phyloP scores from a whole-genome alignment of 306 rosid genomes.

The Psophocarpus tetragonolobus region DNA sequence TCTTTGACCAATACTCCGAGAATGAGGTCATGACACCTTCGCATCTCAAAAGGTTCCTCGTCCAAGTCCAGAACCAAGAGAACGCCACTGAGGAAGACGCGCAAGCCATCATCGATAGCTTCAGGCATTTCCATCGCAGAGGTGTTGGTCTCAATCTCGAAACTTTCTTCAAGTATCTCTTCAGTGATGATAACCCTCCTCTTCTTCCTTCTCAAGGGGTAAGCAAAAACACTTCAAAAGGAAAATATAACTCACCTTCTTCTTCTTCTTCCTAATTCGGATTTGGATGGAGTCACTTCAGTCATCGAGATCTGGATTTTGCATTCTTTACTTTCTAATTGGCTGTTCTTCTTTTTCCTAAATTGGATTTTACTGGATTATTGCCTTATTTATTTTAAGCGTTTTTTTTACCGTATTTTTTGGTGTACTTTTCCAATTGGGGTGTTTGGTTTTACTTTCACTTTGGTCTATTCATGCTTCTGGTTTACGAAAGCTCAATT shows the following conservation, averaged over 20 bases:
- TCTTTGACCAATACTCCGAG: slow-evolving; percentile 66
- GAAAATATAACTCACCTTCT: background rate
- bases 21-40: slow-evolving; percentile 69
- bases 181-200: slow-evolving; percentile 67
- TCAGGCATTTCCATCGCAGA: slow-evolving; percentile 73
- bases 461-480: background rate
- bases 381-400: background rate
- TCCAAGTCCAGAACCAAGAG: slow-evolving; percentile 66
- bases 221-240: background rate
- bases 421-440: background rate
- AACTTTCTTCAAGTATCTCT: slow-evolving; percentile 76
- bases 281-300: background rate
- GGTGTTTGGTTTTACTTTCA: background rate
- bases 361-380: background rate
- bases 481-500: background rate
- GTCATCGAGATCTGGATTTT: slow-evolving; percentile 23
- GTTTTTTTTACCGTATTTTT: background rate
- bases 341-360: background rate
- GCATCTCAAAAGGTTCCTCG: slow-evolving; percentile 62
- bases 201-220: slow-evolving; percentile 55
- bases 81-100: slow-evolving; percentile 61
- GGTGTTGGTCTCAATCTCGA: slow-evolving; percentile 63
- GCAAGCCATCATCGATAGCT: slow-evolving; percentile 59
- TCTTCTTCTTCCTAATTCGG: background rate
- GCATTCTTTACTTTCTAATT: slow-evolving; percentile 23